Evolutionary conservation across 768 basidiomycete genomes (phyloP), one percentile per base, ranked within the genome.

Genomic region (Rhodotorula toruloides): DNA sequence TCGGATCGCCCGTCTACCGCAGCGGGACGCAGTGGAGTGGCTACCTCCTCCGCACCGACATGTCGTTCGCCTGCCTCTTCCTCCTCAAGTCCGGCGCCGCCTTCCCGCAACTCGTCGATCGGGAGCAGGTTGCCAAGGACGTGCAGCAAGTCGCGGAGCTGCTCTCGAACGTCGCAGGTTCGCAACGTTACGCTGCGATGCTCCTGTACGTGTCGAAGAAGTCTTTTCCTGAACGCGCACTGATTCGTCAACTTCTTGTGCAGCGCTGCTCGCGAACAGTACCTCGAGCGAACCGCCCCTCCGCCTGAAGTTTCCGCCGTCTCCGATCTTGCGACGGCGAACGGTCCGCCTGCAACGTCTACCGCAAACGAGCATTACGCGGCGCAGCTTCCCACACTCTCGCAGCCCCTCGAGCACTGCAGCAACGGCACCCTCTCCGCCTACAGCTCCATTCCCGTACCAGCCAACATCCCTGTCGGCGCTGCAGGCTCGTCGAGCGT

Each of bases 31-130:
- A 25, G 40, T 61, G 50, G 50, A n/a, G 22, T n/a, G 60, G 60
- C 8, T 61, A 61, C 52, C 42, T 61, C 16, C 50, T 61, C 4
- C 50, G 60, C 6, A 42, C 44, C 42, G 60, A 61, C 60, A 13
- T 61, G 40, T 4, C 42, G 14, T 61, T 61, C 52, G 52, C 60
- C 4, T 50, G 40, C 32, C n/a, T 61, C 43, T 61, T 61, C 43
- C 42, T 54, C 22, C 43, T 61, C 42, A 61, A 53, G 27, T 53
- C 40, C 3, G 60, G 50, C 0, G 50, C 52, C 2, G 60, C 60
- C 1, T 61, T 27, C 22, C 60, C 60, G 10, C 42, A 61, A 14
- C 60, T 53, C 34, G 50, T 61, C 50, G 44, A 61, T 25, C 60
- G 60, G 10, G 50, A 61, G n/a, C 50, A 61, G 22, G 50, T 61